Evolutionary conservation across 2,329 filamentous ascomycete species (phyloP), one percentile per base, ranked within the genome.

Genomic region (Botryotinia calthae): DNA sequence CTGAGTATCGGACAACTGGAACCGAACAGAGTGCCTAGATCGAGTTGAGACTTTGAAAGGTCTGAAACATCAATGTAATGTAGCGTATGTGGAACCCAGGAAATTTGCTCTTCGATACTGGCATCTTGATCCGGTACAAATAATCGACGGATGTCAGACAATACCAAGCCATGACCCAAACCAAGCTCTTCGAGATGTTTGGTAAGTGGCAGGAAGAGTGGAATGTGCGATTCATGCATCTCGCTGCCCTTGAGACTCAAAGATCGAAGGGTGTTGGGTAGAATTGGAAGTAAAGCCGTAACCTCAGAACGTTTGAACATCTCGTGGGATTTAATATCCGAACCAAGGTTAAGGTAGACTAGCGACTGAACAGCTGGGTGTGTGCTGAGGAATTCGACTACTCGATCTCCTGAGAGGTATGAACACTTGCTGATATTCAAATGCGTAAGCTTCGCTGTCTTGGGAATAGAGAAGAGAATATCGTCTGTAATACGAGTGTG

Each of bases 11-110:
- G 82, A 76, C 85, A 88, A 34, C 83, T 81, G 63, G 83, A 86
- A 74, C 82, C 82, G 75, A 88, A 86, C 16, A 87, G 79, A 2
- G 86, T 86, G 70, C 86, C 85, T 67, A 90, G 85, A 74, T 87
- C 84, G 65, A 93, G 87, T 68, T 88, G 81, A 14, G 83, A 86
- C 70, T 88, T 86, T 9, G 87, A 87, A 74, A 93, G 89, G 79
- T 93, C 91, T 58, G 90, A 93, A 63, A 95, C 87, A 79, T 95
- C 93, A 70, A 96, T 84, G 81, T 94, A 96, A 78, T 89, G 90
- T 37, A 96, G 85, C 42, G 87, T 87, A 74, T 90, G 87, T 8
- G 87, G 86, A 14, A 83, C 79, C 87, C 86, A 89, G 12, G 81
- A 78, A 12, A 83, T 70, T 72, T 83, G 80, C 65, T 82, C 80